A percentile compares a stretch with the other conserved stretches of the same genome.
Conservation (phyloP, 192 early-diverging fungal genomes). For the Cladochytrium replicatum region DNA sequence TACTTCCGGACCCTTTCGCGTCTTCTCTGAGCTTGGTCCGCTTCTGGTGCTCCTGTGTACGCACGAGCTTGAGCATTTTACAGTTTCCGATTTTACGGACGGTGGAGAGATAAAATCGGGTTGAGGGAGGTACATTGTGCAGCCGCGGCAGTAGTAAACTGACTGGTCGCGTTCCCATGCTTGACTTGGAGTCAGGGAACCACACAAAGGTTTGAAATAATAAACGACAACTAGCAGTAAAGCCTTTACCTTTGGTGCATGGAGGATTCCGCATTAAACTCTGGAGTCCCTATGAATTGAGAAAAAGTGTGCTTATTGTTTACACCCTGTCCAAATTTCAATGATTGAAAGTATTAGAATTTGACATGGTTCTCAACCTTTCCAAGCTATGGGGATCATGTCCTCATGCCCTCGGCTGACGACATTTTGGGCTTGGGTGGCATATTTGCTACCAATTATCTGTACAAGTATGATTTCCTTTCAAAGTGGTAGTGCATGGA, state of each 20-base stretch:
- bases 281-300: constrained; percentile 50
- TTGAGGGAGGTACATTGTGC: constrained; percentile 47
- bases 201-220: too few species aligned
- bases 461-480: too few species aligned
- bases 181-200: constrained; percentile 38
- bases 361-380: too few species aligned
- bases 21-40: constrained; percentile 7
- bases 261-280: constrained; percentile 48
- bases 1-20: background rate
- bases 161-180: constrained; percentile 41
- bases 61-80: constrained; percentile 34
- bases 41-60: constrained; percentile 30
- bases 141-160: constrained; percentile 50
- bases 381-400: too few species aligned
- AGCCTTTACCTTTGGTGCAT: constrained; percentile 29
- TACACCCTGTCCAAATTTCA: too few species aligned
- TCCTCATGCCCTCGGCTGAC: too few species aligned
- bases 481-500: too few species aligned
- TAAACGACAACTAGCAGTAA: too few species aligned
- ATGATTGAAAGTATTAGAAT: too few species aligned
- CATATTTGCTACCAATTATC: too few species aligned
- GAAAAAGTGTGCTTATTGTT: too few species aligned
- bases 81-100: constrained; percentile 44
- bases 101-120: constrained; percentile 50
- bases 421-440: too few species aligned